phyloP scores from a whole-genome alignment of 805 yeast genomes.

The Cyberlindnera euphorbiiphila region DNA sequence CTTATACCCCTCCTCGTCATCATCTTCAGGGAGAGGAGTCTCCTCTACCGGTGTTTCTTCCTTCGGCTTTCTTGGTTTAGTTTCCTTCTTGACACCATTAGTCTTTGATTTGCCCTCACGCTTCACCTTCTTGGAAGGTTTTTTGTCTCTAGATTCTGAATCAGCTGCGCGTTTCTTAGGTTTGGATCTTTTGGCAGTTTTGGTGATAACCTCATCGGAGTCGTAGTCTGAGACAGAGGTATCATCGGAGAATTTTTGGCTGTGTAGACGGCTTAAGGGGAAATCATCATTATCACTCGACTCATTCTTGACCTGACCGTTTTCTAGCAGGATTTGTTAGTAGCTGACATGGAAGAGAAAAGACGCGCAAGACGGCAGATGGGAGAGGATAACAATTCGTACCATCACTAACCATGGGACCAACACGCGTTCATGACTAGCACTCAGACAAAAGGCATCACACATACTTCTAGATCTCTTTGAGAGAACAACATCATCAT shows the following conservation, averaged over 20 bases:
- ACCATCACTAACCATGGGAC: no score
- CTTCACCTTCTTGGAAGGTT: slow-evolving; percentile 4
- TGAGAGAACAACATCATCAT: slow-evolving; percentile 31
- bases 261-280: slow-evolving; percentile 18
- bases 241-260: slow-evolving; percentile 10
- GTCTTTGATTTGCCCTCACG: slow-evolving; percentile 6
- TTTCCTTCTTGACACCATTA: no score
- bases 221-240: slow-evolving; percentile 24
- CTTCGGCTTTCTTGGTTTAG: slow-evolving; percentile 12
- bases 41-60: slow-evolving; percentile 21
- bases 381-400: no score
- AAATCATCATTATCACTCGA: slow-evolving; percentile 22
- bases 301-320: slow-evolving; percentile 8
- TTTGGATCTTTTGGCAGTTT: slow-evolving; percentile 1
- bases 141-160: no score
- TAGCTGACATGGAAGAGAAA: no score
- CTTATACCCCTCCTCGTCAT: slow-evolving; percentile 58
- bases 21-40: slow-evolving; percentile 35
- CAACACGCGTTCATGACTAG: no score
- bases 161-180: no score
- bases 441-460: not conserved
- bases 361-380: no score
- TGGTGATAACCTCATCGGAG: slow-evolving; percentile 23
- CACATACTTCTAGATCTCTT: slow-evolving; percentile 25
- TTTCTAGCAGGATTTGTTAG: slow-evolving; percentile 3